These are phyloP conservation scores for Lecanoromycetidae sp. DNA, from an alignment of 2,329 filamentous ascomycete genomes.

Conservation along the genomic window DNA sequence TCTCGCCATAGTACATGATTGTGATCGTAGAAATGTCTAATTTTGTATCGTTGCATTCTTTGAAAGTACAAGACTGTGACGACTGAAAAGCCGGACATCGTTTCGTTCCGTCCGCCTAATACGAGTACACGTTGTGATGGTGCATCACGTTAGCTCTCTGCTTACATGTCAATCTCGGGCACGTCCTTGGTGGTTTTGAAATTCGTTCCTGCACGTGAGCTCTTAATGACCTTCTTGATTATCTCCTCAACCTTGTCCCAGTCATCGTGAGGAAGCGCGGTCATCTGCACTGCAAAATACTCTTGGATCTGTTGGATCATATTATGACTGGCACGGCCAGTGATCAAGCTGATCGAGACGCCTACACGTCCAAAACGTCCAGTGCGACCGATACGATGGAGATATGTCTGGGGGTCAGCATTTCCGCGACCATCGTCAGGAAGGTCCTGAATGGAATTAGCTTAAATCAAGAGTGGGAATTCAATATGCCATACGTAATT, in stretches of 20 bases:
- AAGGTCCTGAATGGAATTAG: conserved; percentile 27
- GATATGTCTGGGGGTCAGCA: conserved; percentile 87
- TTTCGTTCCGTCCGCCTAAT: background rate
- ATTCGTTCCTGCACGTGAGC: conserved; percentile 30
- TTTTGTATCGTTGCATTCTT: no score
- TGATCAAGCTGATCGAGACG: conserved; percentile 89
- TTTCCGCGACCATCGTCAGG: conserved; percentile 47
- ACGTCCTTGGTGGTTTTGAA: conserved; percentile 21
- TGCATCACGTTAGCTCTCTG: background rate
- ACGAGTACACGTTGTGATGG: background rate
- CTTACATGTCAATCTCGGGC: conserved; percentile 5
- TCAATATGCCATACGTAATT: conserved; percentile 60
- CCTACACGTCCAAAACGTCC: conserved; percentile 94
- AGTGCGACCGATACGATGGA: conserved; percentile 94
- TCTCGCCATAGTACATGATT: no score
- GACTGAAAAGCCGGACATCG: background rate
- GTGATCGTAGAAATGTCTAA: no score
- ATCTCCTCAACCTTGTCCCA: conserved; percentile 82
- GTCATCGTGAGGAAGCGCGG: conserved; percentile 69
- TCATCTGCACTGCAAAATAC: conserved; percentile 69
- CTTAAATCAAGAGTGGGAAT: background rate
- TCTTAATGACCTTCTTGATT: conserved; percentile 70
- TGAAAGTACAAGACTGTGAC: conserved; percentile 6
- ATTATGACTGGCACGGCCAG: conserved; percentile 68
- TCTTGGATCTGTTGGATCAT: conserved; percentile 68